A percentile compares a stretch with the other conserved stretches of the same genome.
Evolutionary conservation across 73 alveolate species (phyloP).

Genomic region (Paramecium sexaurelia): DNA sequence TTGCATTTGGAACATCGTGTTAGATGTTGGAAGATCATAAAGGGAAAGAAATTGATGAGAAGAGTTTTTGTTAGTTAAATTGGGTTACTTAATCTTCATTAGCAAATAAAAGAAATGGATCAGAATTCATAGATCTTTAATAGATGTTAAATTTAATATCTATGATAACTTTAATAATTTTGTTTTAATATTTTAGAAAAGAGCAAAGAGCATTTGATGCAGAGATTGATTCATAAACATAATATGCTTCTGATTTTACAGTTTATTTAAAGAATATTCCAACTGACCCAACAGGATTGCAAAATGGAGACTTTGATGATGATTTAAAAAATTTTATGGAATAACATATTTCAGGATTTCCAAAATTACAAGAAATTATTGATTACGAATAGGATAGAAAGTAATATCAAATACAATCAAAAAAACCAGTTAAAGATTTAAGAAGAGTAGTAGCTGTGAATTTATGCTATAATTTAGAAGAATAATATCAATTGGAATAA

Average conservation of each 20-base stretch:
- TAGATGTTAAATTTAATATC: slow-evolving; percentile 1
- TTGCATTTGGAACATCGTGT: not conserved
- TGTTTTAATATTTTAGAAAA: slow-evolving; percentile 6
- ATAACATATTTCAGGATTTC: not conserved
- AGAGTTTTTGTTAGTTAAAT: not conserved
- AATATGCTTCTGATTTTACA: slow-evolving; percentile 27
- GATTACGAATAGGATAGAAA: slow-evolving; percentile 24
- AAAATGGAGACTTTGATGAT: slow-evolving; percentile 12
- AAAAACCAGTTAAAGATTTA: not conserved
- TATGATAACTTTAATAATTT: not conserved
- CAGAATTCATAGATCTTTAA: not conserved
- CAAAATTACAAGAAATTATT: not conserved
- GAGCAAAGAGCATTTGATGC: not conserved
- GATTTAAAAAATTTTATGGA: not conserved
- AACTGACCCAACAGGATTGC: not conserved
- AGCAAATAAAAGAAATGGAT: not conserved
- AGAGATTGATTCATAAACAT: not conserved
- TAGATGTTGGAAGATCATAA: not conserved
- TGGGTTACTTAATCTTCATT: not conserved
- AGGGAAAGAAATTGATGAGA: not conserved
- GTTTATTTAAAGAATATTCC: not conserved
- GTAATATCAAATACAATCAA: not conserved
- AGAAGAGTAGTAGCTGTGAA: slow-evolving; percentile 8
- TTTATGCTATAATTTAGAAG: slow-evolving; percentile 2
- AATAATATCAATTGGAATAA: not conserved